Base-by-base conservation (phyloP, 192 early-diverging fungal species). In the Diversispora epigaea region DNA sequence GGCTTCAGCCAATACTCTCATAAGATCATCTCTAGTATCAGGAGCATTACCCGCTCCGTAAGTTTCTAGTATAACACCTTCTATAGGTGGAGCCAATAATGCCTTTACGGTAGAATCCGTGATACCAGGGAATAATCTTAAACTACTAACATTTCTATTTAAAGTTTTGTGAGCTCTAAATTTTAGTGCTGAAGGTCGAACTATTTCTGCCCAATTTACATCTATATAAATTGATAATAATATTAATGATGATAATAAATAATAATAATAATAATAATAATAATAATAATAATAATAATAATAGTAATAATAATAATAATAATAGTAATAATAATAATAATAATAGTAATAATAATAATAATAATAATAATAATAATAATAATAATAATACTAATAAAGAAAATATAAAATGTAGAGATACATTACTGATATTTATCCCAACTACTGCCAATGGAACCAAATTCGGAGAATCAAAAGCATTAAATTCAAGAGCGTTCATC, bases 21-120 rank as follows among this genome's bases (percentile, higher is more conserved):
- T 81, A 63, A 98, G 84, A 67, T 95, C 95, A 2, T 90, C 84
- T 0, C 95, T 89, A 58, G 94, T 91, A 77, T 91, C 92, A 2
- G 98, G 98, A 0, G 95, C 96, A 77, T 99, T 99, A 6, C 98
- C 98, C 39, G 93, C 94, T 6, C 98, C 98, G 77, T 94, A 99
- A 2, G 96, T 96, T 78, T 99, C 96, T 9, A 99, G 81, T 9
- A 99, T 93, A 4, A 98, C 90, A 9, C 98, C 98, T 39, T 87
- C 88, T 14, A 97, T 92, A 0, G 94, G 92, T 17, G 93, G 90
- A 6, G 90, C 82, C 32, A 99, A 77, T 67, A 98, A 96, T 4
- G 95, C 90, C 15, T 89, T 85, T 17, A 99, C 89, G 0, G 98
- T 97, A 0, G 88, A 79, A 22, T 91, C 90, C 1, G 93, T 93